Evolutionary conservation across 2,329 filamentous ascomycete genomes (phyloP), one percentile per base, ranked within the genome.

Genomic region (Diaporthe aspalathi): DNA sequence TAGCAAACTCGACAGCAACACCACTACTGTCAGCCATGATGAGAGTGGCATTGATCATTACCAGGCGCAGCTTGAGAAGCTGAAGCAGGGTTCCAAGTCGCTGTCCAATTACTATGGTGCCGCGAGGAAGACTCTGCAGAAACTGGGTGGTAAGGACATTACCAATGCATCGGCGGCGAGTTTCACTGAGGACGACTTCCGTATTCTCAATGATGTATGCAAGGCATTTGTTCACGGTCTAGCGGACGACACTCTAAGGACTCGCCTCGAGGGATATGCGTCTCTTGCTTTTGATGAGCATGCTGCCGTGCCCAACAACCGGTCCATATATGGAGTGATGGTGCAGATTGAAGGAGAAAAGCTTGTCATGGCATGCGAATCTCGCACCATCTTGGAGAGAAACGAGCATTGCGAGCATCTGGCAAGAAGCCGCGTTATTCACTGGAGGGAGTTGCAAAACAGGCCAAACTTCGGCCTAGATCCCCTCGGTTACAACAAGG

Each of bases 341-440:
- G 84, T 81, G 17, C 87, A 90, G 73, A 78, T 84, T 2, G 89
- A 91, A 75, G 89, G 89, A 9, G 89, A 91, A 75, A 80, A 81
- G 24, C 77, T 90, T 27, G 80, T 86, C 1, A 82, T 86, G 76
- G 76, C 81, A 3, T 88, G 83, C 83, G 83, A 86, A 24, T 76
- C 73, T 29, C 78, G 81, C 62, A 52, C 79, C 5, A 72, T 84
- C 1, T 75, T 65, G n/a, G 84, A 83, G 71, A 77, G 75, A 32
- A 79, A 81, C 35, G 74, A 79, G 5, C 74, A 77, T 7, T 78
- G 75, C 20, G 82, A 85, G 71, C 76, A 78, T 8, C 79, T 84
- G 8, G 80, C 80, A 9, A 77, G 81, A 29, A 78, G 76, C 35
- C 72, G 78, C 1, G 75, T 90, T 17, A 77, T 78, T 24, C 72